These are phyloP conservation scores for Boletus subluridellus DNA, from an alignment of 1,284 basidiomycete genomes.

Conservation along the genomic window DNA sequence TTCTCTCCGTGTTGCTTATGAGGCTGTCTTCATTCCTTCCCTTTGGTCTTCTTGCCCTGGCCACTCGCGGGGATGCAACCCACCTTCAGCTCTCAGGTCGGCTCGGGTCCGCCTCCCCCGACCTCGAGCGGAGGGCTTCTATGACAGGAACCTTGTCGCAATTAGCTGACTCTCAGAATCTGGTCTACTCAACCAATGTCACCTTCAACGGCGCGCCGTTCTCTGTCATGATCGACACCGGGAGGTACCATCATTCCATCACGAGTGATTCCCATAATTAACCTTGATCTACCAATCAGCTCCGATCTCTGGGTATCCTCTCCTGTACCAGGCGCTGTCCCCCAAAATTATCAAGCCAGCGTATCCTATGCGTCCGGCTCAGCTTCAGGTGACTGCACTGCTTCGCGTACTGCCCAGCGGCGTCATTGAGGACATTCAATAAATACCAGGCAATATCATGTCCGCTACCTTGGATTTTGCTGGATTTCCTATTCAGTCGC, in stretches of 20 bases:
- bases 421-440: background rate
- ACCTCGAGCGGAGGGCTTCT: slow-evolving; percentile 15
- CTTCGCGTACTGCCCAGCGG: background rate
- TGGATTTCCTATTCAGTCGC: slow-evolving; percentile 50
- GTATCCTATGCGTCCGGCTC: slow-evolving; percentile 27
- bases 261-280: background rate
- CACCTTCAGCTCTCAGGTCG: slow-evolving; percentile 22
- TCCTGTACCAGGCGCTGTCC: slow-evolving; percentile 17
- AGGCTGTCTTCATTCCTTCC: slow-evolving; percentile 3
- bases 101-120: background rate
- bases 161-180: slow-evolving; percentile 37
- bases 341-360: slow-evolving; percentile 13
- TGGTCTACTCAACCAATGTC: slow-evolving; percentile 53
- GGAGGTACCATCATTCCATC: slow-evolving; percentile 44
- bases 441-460: slow-evolving; percentile 47
- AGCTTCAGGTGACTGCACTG: slow-evolving; percentile 14
- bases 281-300: slow-evolving; percentile 5
- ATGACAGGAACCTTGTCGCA: slow-evolving; percentile 17
- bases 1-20: slow-evolving; percentile 13
- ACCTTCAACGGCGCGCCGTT: slow-evolving; percentile 49
- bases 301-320: slow-evolving; percentile 31
- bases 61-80: slow-evolving; percentile 4
- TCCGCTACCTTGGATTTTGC: slow-evolving; percentile 52
- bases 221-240: slow-evolving; percentile 60
- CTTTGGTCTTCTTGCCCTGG: slow-evolving; percentile 11